Evolutionary conservation across 2,329 filamentous ascomycete species (phyloP).

Genomic region (Aureobasidium sp.): DNA sequence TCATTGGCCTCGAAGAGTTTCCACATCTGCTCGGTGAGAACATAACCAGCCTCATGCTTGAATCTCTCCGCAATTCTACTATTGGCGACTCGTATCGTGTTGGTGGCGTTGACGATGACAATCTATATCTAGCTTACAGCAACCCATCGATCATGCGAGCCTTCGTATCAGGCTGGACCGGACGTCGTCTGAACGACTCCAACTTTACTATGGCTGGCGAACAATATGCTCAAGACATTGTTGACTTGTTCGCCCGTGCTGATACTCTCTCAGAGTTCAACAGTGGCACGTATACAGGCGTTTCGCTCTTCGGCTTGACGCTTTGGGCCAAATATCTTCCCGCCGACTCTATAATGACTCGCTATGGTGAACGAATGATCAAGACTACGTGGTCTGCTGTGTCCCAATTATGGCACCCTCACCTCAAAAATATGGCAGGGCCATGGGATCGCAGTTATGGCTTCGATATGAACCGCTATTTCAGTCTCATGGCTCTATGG

Average conservation of each 20-base stretch:
- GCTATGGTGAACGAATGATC: conserved; percentile 48
- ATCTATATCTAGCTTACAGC: conserved; percentile 56
- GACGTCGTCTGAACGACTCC: conserved; percentile 44
- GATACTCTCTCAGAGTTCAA: conserved; percentile 58
- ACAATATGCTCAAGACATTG: conserved; percentile 47
- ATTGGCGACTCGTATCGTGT: conserved; percentile 56
- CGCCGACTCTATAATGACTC: conserved; percentile 46
- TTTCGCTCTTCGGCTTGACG: conserved; percentile 53
- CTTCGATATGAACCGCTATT: conserved; percentile 57
- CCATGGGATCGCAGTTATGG: conserved; percentile 60
- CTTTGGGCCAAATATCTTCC: conserved; percentile 56
- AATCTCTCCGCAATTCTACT: conserved; percentile 49
- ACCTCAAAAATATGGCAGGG: conserved; percentile 54
- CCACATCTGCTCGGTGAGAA: conserved; percentile 38
- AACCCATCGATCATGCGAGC: conserved; percentile 59
- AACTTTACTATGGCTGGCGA: conserved; percentile 57
- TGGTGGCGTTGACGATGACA: conserved; percentile 53
- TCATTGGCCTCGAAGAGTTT: conserved; percentile 55
- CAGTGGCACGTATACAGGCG: conserved; percentile 55
- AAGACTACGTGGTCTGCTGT: conserved; percentile 47
- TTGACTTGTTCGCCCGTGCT: conserved; percentile 50
- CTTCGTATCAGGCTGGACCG: conserved; percentile 53
- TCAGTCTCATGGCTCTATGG: conserved; percentile 52
- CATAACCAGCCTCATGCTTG: conserved; percentile 41
- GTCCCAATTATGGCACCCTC: conserved; percentile 50